These are phyloP conservation scores for Colletotrichum theobromicola DNA, from an alignment of 2,329 filamentous ascomycete genomes.

Conservation along the genomic window DNA sequence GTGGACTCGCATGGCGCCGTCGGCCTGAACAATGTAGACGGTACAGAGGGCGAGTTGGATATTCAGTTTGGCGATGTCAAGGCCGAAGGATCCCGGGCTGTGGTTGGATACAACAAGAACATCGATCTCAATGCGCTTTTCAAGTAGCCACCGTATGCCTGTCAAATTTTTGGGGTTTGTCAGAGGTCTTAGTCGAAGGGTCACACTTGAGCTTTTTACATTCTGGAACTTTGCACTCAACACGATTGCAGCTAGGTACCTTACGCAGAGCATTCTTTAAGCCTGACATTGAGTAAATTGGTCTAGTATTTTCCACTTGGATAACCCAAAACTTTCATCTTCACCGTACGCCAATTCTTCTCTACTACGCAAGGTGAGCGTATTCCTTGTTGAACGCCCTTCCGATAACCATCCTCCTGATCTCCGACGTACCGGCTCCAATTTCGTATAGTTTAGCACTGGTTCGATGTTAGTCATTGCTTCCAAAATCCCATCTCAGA, in stretches of 20 bases:
- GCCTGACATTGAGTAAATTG: not conserved
- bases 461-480: slow-evolving; percentile 30
- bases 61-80: not conserved
- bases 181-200: not conserved
- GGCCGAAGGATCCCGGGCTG: not conserved
- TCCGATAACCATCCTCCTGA: slow-evolving; percentile 93
- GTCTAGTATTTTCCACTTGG: not conserved
- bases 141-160: not conserved
- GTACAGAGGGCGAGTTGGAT: not conserved
- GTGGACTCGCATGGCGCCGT: not conserved
- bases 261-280: not conserved
- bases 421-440: slow-evolving; percentile 93
- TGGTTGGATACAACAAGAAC: not conserved
- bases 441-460: slow-evolving; percentile 89
- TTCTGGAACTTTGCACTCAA: not conserved
- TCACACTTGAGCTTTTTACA: not conserved
- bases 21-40: not conserved
- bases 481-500: not conserved
- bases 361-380: slow-evolving; percentile 35
- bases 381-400: slow-evolving; percentile 90
- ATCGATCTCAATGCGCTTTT: not conserved
- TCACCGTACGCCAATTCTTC: not conserved
- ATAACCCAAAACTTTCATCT: not conserved
- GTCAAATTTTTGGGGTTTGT: not conserved
- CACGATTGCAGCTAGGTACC: not conserved